Percentiles rank a stretch among this genome's conserved stretches.
phyloP scores from a whole-genome alignment of 2,329 filamentous ascomycete genomes.

The Colletotrichum agaves region DNA sequence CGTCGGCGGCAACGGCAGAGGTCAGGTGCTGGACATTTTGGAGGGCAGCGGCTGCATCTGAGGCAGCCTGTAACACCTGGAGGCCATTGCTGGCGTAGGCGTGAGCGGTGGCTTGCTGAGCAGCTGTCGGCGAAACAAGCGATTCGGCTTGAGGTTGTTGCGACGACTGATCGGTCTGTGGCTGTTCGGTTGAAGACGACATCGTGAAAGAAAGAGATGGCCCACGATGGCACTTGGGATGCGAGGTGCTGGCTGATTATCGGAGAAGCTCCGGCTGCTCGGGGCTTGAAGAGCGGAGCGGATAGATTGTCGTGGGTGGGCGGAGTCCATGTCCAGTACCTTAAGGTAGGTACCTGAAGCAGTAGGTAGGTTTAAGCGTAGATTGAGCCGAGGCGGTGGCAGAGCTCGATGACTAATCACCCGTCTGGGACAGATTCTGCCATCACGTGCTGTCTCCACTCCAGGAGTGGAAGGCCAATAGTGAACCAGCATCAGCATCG shows the following conservation, averaged over 20 bases:
- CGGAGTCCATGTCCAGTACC: neutral
- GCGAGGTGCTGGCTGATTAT: constrained; percentile 53
- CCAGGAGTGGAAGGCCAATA: too few relatives aligned
- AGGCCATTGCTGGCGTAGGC: constrained; percentile 58
- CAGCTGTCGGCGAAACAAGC: constrained; percentile 38
- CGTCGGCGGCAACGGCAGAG: constrained; percentile 40
- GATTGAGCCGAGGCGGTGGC: neutral
- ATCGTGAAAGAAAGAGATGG: constrained; percentile 3
- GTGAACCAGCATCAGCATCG: too few relatives aligned
- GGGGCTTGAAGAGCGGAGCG: constrained; percentile 6
- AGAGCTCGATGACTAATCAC: too few relatives aligned
- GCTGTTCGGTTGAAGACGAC: constrained; percentile 19
- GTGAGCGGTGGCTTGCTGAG: constrained; percentile 47
- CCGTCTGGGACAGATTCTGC: too few relatives aligned
- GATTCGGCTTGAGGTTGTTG: constrained; percentile 36
- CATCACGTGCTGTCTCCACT: too few relatives aligned
- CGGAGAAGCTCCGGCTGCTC: constrained; percentile 53
- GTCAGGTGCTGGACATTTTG: constrained; percentile 49
- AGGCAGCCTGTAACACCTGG: constrained; percentile 58
- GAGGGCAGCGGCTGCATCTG: constrained; percentile 55
- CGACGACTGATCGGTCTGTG: constrained; percentile 12
- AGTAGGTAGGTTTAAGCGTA: neutral
- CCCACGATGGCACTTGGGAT: constrained; percentile 19
- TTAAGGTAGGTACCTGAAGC: too few relatives aligned
- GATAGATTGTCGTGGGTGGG: neutral